A percentile compares a stretch with the other conserved stretches of the same genome.
These are phyloP conservation scores for Penicillium cosmopolitanum DNA, from an alignment of 495 filamentous ascomycete species.

Conservation along the genomic window DNA sequence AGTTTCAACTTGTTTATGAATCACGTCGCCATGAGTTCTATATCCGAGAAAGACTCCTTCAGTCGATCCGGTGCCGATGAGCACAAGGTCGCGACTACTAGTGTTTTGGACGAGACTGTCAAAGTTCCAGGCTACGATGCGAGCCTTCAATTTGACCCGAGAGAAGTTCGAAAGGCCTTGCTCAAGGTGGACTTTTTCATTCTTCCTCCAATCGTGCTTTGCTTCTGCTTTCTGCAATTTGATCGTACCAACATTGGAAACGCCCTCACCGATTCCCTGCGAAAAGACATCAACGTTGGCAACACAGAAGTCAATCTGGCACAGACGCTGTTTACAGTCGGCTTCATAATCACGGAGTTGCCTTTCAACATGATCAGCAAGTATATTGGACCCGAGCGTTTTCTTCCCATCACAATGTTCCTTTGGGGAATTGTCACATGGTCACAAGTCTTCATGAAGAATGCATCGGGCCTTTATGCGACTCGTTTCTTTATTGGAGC, in stretches of 20 bases:
- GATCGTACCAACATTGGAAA: constrained; percentile 11
- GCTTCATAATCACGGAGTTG: constrained; percentile 8
- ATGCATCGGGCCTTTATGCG: constrained; percentile 37
- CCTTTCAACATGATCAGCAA: constrained; percentile 20
- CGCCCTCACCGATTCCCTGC: constrained; percentile 2
- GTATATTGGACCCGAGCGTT: constrained; percentile 23
- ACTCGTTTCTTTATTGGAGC: constrained; percentile 43
- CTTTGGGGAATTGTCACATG: constrained; percentile 26
- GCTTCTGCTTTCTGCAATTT: constrained; percentile 13
- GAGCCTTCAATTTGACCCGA: background rate
- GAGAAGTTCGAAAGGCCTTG: constrained; percentile 1
- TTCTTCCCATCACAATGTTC: constrained; percentile 25
- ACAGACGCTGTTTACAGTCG: constrained; percentile 7
- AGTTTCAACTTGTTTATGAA: background rate
- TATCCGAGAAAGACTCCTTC: background rate
- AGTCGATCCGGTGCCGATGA: background rate
- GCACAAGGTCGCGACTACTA: background rate
- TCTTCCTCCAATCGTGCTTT: constrained; percentile 10
- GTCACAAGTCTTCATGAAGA: constrained; percentile 32
- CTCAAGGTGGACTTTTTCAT: constrained; percentile 9
- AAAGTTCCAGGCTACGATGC: constrained; percentile 1
- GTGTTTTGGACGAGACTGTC: background rate
- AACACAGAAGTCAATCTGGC: constrained; percentile 10
- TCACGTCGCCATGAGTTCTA: background rate
- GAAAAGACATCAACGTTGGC: constrained; percentile 6